phyloP scores from a whole-genome alignment of 768 basidiomycete genomes.

The Sutorius australiensis region DNA sequence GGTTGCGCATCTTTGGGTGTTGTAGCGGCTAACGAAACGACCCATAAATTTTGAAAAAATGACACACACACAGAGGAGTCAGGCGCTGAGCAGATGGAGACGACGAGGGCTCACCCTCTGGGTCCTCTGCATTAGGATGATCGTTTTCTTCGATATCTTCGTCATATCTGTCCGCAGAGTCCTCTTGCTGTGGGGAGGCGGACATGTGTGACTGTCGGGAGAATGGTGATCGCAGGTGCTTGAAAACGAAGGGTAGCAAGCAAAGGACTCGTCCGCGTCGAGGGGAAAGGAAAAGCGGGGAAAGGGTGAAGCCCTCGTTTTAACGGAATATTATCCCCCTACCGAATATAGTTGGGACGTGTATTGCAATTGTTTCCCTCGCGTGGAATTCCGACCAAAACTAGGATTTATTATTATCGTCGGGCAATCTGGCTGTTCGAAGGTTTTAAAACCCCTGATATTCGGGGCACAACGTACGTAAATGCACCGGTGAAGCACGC shows the following conservation, averaged over 20 bases:
- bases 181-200: slow-evolving; percentile 55
- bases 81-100: slow-evolving; percentile 11
- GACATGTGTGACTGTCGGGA: slow-evolving; percentile 47
- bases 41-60: slow-evolving; percentile 20
- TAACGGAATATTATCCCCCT: slow-evolving; percentile 67
- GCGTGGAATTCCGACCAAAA: slow-evolving; percentile 60
- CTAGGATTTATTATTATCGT: slow-evolving; percentile 57
- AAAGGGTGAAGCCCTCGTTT: slow-evolving; percentile 66
- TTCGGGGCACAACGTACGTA: slow-evolving; percentile 62
- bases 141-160: slow-evolving; percentile 59
- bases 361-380: slow-evolving; percentile 61
- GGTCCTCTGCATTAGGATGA: slow-evolving; percentile 34
- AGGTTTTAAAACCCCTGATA: slow-evolving; percentile 53
- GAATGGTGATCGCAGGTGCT: slow-evolving; percentile 26
- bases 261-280: slow-evolving; percentile 32
- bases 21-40: slow-evolving; percentile 36
- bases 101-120: slow-evolving; percentile 27
- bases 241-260: slow-evolving; percentile 16
- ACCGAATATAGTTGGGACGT: slow-evolving; percentile 67
- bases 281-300: slow-evolving; percentile 55
- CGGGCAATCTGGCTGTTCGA: slow-evolving; percentile 47
- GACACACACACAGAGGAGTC: slow-evolving; percentile 10
- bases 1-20: slow-evolving; percentile 37
- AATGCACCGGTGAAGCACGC: slow-evolving; percentile 33
- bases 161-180: slow-evolving; percentile 49